phyloP scores from a whole-genome alignment of 495 filamentous ascomycete species.

The Aspergillus saccharolyticus region DNA sequence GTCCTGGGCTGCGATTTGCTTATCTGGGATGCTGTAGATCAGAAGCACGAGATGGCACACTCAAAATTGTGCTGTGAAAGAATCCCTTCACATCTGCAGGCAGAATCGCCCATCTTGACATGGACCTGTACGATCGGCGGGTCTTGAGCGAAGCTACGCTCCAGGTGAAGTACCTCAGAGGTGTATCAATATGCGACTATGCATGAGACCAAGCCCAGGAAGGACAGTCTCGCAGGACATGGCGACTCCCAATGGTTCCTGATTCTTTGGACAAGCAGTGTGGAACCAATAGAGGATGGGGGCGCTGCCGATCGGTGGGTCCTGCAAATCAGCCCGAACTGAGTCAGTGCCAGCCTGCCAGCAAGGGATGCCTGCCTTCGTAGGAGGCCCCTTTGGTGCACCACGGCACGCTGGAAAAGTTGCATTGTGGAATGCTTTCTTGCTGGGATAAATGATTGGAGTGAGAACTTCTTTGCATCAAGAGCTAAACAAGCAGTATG shows the following conservation, averaged over 20 bases:
- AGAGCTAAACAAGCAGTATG: no score
- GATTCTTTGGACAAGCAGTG: background rate
- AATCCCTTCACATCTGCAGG: background rate
- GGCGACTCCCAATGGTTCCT: background rate
- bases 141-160: background rate
- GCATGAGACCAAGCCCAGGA: background rate
- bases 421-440: background rate
- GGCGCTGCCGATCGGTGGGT: background rate
- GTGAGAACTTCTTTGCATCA: no score
- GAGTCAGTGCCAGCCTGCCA: background rate
- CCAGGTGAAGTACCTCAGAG: background rate
- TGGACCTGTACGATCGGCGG: background rate
- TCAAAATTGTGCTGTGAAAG: background rate
- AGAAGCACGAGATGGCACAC: background rate
- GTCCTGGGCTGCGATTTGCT: conserved; percentile 1
- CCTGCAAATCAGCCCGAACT: background rate
- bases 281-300: background rate
- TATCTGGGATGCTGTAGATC: conserved; percentile 2
- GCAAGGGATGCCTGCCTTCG: background rate
- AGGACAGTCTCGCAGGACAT: background rate
- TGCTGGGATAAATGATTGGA: background rate
- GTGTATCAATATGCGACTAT: background rate
- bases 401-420: background rate
- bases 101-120: background rate
- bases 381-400: background rate